Percentiles rank a stretch among this genome's conserved stretches.
phyloP scores from a whole-genome alignment of 169 alveolate genomes.

The Babesia caballi region DNA sequence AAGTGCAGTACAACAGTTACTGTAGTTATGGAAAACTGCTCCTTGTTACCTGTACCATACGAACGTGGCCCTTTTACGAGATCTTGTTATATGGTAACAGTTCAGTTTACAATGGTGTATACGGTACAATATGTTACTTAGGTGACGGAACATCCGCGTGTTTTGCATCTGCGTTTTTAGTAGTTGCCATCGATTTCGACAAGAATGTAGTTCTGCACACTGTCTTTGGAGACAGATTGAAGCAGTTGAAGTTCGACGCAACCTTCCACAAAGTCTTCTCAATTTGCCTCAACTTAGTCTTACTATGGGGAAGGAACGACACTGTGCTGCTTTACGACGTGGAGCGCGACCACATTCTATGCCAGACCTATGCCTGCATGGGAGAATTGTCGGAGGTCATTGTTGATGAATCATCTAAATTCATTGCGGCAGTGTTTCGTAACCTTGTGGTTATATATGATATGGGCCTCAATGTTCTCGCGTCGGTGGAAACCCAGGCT shows the following conservation, averaged over 20 bases:
- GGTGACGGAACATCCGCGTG: constrained; percentile 28
- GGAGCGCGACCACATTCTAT: background rate
- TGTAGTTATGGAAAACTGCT: constrained; percentile 14
- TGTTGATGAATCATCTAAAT: constrained; percentile 50
- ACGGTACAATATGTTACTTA: background rate
- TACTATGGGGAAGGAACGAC: constrained; percentile 24
- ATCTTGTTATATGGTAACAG: background rate
- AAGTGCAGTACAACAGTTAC: constrained; percentile 8
- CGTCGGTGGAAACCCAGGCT: constrained; percentile 54
- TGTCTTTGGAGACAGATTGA: constrained; percentile 5
- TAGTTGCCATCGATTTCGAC: constrained; percentile 3
- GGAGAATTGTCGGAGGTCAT: constrained; percentile 60
- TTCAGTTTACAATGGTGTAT: background rate
- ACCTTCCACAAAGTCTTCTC: constrained; percentile 27
- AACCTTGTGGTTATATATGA: constrained; percentile 67
- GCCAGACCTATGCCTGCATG: background rate
- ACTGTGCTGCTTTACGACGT: constrained; percentile 9
- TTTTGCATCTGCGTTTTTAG: constrained; percentile 7
- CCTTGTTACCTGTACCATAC: constrained; percentile 9
- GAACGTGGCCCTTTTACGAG: constrained; percentile 2
- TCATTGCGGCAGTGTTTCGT: constrained; percentile 67
- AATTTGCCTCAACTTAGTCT: constrained; percentile 19
- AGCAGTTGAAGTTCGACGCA: background rate
- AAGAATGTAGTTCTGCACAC: background rate
- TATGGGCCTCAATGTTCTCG: constrained; percentile 50